These are phyloP conservation scores for Lichtheimia corymbifera DNA, from an alignment of 371 early-diverging fungal species.

Conservation along the genomic window DNA sequence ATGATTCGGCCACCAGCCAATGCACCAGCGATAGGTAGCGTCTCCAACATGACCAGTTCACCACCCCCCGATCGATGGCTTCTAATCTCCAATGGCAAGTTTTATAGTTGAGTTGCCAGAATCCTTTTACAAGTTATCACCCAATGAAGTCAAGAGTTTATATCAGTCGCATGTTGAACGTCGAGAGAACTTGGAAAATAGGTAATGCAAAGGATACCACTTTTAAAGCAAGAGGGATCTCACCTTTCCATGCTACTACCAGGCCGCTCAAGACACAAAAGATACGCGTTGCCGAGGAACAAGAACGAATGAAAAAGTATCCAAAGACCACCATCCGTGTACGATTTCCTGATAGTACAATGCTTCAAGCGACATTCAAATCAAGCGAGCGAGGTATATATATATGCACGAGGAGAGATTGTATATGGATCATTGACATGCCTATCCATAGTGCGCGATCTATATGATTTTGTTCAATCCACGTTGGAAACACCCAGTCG, in stretches of 20 bases:
- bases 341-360: conserved; percentile 43
- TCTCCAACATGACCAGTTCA: neutral
- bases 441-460: conserved; percentile 25
- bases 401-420: neutral
- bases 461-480: conserved; percentile 43
- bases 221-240: neutral
- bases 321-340: conserved; percentile 52
- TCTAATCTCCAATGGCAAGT: neutral
- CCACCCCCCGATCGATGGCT: neutral
- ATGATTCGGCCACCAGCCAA: conserved; percentile 34
- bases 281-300: conserved; percentile 45
- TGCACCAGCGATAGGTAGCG: conserved; percentile 29
- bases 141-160: conserved; percentile 39
- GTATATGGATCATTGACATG: neutral
- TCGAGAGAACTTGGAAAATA: conserved; percentile 45
- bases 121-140: conserved; percentile 39
- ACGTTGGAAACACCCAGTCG: conserved; percentile 44
- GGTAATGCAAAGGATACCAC: conserved; percentile 19
- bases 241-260: neutral
- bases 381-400: conserved; percentile 42
- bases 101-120: conserved; percentile 43
- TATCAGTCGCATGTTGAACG: conserved; percentile 44
- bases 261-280: conserved; percentile 54
- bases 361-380: conserved; percentile 43
- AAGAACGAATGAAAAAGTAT: conserved; percentile 44